Percentiles rank a stretch among this genome's conserved stretches.
phyloP scores from a whole-genome alignment of 257 asterid genomes.

The Nicotiana knightiana region DNA sequence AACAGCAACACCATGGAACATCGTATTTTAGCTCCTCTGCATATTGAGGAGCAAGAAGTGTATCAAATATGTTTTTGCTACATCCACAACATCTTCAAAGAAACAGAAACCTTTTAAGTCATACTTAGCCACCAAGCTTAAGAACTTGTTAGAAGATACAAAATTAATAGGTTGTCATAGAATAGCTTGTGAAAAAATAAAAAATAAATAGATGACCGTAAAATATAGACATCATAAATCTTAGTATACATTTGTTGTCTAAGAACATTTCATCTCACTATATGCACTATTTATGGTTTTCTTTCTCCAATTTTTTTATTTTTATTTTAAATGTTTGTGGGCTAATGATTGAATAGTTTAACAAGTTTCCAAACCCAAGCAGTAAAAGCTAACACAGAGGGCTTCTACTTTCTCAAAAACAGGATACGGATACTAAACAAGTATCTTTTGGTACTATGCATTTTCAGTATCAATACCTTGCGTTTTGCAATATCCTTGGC shows the following conservation, averaged over 20 bases:
- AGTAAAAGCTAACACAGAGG: neutral
- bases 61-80: neutral
- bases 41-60: neutral
- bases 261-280: neutral
- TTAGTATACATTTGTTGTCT: neutral
- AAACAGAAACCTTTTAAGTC: neutral
- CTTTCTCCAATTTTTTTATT: neutral
- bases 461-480: constrained; percentile 44
- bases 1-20: neutral
- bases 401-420: neutral
- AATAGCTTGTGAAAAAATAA: neutral
- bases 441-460: neutral
- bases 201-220: neutral
- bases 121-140: neutral
- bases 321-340: neutral
- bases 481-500: constrained; percentile 76
- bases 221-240: neutral
- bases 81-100: neutral
- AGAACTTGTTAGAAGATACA: neutral
- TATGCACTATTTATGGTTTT: neutral
- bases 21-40: neutral
- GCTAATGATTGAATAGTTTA: neutral
- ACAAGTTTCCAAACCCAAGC: neutral
- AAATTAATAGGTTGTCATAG: neutral
- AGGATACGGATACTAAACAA: neutral